Evolutionary conservation across 1,284 basidiomycete genomes (phyloP).

Genomic region (Marasmius oreades): DNA sequence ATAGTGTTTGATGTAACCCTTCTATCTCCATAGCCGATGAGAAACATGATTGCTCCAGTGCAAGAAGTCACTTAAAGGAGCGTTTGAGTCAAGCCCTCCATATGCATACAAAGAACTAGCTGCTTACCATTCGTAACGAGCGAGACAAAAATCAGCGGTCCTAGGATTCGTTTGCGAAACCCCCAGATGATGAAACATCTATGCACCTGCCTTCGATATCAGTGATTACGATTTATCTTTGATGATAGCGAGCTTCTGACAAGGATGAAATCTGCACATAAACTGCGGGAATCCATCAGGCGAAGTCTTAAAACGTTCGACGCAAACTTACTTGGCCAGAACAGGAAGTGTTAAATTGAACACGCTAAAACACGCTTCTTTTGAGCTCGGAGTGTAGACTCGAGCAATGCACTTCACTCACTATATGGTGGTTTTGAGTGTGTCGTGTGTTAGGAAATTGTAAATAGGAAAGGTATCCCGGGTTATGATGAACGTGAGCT

Average conservation of each 20-base stretch:
- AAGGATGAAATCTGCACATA: background rate
- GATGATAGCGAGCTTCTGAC: background rate
- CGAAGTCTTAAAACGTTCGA: too few relatives aligned
- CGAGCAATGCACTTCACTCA: background rate
- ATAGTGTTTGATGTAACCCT: background rate
- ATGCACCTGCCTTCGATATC: background rate
- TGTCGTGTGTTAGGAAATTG: background rate
- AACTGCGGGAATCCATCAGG: too few relatives aligned
- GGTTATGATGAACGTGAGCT: background rate
- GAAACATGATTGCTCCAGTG: background rate
- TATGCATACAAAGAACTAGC: too few relatives aligned
- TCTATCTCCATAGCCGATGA: background rate
- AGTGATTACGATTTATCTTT: background rate
- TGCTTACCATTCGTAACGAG: background rate
- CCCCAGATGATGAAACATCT: background rate
- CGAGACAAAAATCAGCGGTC: background rate
- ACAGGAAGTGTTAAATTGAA: background rate
- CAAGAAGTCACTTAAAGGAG: background rate
- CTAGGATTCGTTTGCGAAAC: background rate
- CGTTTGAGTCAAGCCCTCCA: too few relatives aligned
- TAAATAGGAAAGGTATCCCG: background rate
- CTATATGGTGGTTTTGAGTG: background rate
- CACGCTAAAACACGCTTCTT: background rate
- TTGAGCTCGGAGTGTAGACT: background rate
- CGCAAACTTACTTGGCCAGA: background rate